Percentiles rank a stretch among this genome's conserved stretches.
Conservation (phyloP, 129 eudicot genomes). For the Flaveria brownii region DNA sequence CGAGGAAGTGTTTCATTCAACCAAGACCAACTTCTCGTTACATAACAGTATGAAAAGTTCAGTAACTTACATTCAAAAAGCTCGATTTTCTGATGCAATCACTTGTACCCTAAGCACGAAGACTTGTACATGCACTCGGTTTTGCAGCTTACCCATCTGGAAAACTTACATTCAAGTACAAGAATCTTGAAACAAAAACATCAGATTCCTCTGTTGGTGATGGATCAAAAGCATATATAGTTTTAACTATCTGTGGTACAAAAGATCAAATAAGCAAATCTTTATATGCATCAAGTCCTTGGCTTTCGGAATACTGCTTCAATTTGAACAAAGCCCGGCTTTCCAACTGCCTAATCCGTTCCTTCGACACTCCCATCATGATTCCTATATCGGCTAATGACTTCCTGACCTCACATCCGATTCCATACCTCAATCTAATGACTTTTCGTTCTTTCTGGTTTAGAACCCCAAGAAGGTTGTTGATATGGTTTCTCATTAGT, state of each 20-base stretch:
- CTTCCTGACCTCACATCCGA: conserved; percentile 48
- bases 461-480: conserved; percentile 56
- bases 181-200: conserved; percentile 19
- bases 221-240: conserved; percentile 18
- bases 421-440: conserved; percentile 62
- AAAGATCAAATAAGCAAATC: conserved; percentile 56
- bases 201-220: conserved; percentile 20
- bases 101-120: conserved; percentile 6
- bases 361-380: conserved; percentile 69
- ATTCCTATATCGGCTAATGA: conserved; percentile 70
- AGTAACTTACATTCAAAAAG: conserved; percentile 24
- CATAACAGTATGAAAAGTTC: conserved; percentile 24
- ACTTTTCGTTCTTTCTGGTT: conserved; percentile 68
- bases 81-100: conserved; percentile 16
- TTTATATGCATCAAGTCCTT: conserved; percentile 73
- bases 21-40: conserved; percentile 18
- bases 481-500: conserved; percentile 77
- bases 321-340: conserved; percentile 66
- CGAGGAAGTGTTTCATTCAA: conserved; percentile 20
- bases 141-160: conserved; percentile 17
- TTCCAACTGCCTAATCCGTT: conserved; percentile 77
- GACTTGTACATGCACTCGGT: conserved; percentile 8
- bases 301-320: conserved; percentile 59
- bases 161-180: conserved; percentile 32
- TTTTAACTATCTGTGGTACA: conserved; percentile 4